Evolutionary conservation across 192 early-diverging fungal species (phyloP), one percentile per base, ranked within the genome.

Genomic region (Podila minutissima): DNA sequence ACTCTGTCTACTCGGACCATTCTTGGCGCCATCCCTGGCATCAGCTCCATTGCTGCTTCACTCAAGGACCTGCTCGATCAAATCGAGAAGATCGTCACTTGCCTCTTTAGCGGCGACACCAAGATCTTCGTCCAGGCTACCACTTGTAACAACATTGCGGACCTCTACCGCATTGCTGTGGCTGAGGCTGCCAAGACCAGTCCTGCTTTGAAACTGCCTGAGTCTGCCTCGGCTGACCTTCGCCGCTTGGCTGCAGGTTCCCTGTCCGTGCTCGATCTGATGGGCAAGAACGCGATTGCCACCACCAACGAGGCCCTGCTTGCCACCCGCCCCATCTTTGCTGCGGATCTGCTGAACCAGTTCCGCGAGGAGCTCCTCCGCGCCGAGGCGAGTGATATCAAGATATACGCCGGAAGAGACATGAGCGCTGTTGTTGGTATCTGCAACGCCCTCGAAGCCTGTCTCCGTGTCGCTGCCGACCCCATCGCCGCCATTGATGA

Each of bases 361-460:
- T 70, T 62, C 32, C 68, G 68, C n/a, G 59, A 62, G 15, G 68
- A 60, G 20, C 48, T 62, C 24, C 22, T 70, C 28, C 58, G 46
- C 15, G 17, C 29, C n/a, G 57, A 58, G 20, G 28, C 32, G 4
- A 7, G 0, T 3, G 68, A 70, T 17, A 49, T 29, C 46, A 60
- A 62, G 41, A 60, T 24, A 28, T 70, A 62, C 32, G 68, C 68
- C 22, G 29, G 51, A 24, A n/a, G 38, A 17, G 41, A 70, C 5
- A 6, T 70, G 0, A 22, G 28, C 12, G 15, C 49, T 5, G 53
- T 62, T 17, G 59, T 62, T n/a, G 59, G 68, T 24, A 5, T 61
- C 46, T 53, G 59, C 20, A 70, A 70, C 49, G 68, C 68, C 13
- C 58, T 70, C 32, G 68, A 70, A 48, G 68, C 68, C 9, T 70